Evolutionary conservation across 2,329 filamentous ascomycete species (phyloP), one percentile per base, ranked within the genome.

Genomic region (Cercospora zeina): DNA sequence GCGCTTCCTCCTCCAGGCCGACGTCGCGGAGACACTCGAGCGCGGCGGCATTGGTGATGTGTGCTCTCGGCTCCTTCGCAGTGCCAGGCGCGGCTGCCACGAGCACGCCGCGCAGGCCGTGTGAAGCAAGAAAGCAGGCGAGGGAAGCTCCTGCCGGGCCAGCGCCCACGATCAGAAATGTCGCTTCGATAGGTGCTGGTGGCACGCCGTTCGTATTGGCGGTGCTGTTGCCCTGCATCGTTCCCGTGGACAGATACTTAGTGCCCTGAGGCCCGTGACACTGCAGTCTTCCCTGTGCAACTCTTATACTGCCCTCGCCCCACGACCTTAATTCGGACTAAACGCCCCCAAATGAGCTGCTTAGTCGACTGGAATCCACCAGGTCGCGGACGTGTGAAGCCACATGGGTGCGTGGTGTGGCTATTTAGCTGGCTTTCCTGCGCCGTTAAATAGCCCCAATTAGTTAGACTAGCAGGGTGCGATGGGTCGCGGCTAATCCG

Each of bases 31-130:
- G 71, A 67, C 77, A 79, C 71, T 81, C 85, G 42, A 68, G 60
- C 0, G 82, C 82, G 0, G 82, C 83, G 73, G 82, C 81, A 69
- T 86, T 87, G 34, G 82, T 85, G 59, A 86, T 84, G 68, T 87
- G 84, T 1, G 84, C 84, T 37, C 85, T 75, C 1, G 85, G 85
- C 0, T 83, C 85, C 61, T 82, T 75, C 1, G 84, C 82, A 0
- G 80, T 84, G 2, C 79, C 78, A 0, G 81, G 72, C 0, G 80
- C 78, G 2, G 77, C 70, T 6, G 79, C 78, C 55, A 87, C 76
- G 65, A 87, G 79, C 49, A 87, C 77, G 0, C 85, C 85, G 31
- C 74, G 81, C 3, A 83, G 70, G 1, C 69, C 69, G 65, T 74
- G 65, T 21, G 68, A 68, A 21, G 71, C 68, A 45, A 75, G 70